Evolutionary conservation across 2,329 filamentous ascomycete genomes (phyloP), one percentile per base, ranked within the genome.

Genomic region (Fusarium sp.): DNA sequence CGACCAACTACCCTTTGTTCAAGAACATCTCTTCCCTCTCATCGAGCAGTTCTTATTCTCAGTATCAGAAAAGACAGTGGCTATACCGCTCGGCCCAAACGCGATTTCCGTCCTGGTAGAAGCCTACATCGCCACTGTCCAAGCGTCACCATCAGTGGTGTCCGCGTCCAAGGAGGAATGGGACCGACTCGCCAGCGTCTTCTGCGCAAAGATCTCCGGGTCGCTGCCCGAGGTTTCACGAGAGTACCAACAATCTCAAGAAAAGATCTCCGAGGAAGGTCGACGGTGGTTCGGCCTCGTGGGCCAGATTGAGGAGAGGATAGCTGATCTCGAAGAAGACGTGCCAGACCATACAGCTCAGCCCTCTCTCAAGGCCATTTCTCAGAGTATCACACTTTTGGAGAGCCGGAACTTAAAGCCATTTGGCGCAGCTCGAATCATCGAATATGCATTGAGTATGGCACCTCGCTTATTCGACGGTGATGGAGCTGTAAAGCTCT

Each of bases 191-290:
- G 88, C 89, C 1, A 83, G 88, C 2, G 80, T 85, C 1, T 82
- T 97, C n/a, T 84, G 91, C 31, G 84, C 89, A 36, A 86, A 88
- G 41, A 90, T 97, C 62, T 91, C 90, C 59, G 88, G 89, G 10
- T 97, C 94, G 1, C 86, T 93, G 9, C 94, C 95, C 2, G 94
- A 95, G 77, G 90, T 95, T 62, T 94, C 94, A 0, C 92, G 92
- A 69, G 92, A 94, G 22, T 93, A 93, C 73, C 86, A 88, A 31
- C 86, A 86, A 45, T 97, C 94, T 0, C 94, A 97, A 78, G 86
- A 89, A 55, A 84, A 85, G 44, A 86, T 97, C 31, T 88, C 89
- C 14, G 85, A 90, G 11, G 88, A 92, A 75, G 91, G 91, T 1
- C 84, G 86, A 49, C 90, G 93, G 1, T 94, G 94, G 83, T 91